Conservation (phyloP, 2,329 filamentous ascomycete species). For the Coniochaeta prunicola region DNA sequence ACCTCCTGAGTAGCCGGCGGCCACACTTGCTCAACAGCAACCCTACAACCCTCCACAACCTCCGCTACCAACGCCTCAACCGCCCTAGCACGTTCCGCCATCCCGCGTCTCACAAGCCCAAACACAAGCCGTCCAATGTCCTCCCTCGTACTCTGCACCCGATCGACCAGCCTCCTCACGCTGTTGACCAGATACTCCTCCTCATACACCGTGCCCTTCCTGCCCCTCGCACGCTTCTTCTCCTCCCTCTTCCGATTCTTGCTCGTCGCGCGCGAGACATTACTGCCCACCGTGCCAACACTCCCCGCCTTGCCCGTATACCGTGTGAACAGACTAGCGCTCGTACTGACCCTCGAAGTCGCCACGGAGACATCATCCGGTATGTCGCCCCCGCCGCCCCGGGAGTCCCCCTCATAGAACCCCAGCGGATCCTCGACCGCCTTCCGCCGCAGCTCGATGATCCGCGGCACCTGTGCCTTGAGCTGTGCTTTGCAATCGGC, state of each 20-base stretch:
- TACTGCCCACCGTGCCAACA: slow-evolving; percentile 47
- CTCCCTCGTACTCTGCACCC: slow-evolving; percentile 63
- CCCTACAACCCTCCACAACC: slow-evolving; percentile 62
- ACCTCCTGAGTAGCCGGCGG: slow-evolving; percentile 22
- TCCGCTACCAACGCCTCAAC: slow-evolving; percentile 69
- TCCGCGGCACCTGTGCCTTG: slow-evolving; percentile 74
- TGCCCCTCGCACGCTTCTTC: slow-evolving; percentile 86
- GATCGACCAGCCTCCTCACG: slow-evolving; percentile 73
- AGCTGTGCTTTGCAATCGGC: slow-evolving; percentile 89
- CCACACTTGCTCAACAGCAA: slow-evolving; percentile 64
- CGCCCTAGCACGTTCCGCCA: slow-evolving; percentile 79
- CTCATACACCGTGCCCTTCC: slow-evolving; percentile 96
- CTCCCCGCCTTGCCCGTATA: slow-evolving; percentile 62
- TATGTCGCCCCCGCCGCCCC: slow-evolving; percentile 43
- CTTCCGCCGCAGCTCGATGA: slow-evolving; percentile 72
- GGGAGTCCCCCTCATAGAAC: slow-evolving; percentile 75
- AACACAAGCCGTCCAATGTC: slow-evolving; percentile 72
- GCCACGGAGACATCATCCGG: slow-evolving; percentile 92
- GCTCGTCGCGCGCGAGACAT: slow-evolving; percentile 69
- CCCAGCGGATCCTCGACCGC: slow-evolving; percentile 79
- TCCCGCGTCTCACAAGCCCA: slow-evolving; percentile 69
- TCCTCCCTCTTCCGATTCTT: slow-evolving; percentile 89
- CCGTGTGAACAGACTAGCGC: slow-evolving; percentile 83
- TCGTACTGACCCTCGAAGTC: slow-evolving; percentile 69
- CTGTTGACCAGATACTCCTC: slow-evolving; percentile 94